Conservation (phyloP, 164 flowering plant genomes). For the Magnolia kwangsiensis region DNA sequence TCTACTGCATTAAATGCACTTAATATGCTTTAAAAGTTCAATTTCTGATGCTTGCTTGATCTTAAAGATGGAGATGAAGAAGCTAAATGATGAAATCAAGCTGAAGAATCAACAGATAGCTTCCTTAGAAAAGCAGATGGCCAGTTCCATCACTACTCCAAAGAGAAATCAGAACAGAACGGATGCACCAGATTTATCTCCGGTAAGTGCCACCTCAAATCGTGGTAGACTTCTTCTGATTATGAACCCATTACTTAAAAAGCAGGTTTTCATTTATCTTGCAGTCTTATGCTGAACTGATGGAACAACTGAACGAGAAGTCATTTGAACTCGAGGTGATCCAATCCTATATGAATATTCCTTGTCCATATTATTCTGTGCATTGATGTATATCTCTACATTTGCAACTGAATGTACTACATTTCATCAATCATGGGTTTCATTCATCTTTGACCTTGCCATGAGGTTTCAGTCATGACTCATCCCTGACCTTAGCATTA, state of each 20-base stretch:
- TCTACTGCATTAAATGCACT: neutral
- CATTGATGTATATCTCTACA: neutral
- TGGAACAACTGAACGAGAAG: constrained; percentile 82
- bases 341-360: constrained; percentile 5
- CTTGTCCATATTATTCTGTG: neutral
- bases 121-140: constrained; percentile 68
- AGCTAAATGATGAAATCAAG: constrained; percentile 64
- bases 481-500: no score
- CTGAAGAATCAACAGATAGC: constrained; percentile 69
- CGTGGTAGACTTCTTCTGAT: neutral
- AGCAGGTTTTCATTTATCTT: constrained; percentile 13
- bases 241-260: constrained; percentile 11
- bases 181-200: constrained; percentile 55
- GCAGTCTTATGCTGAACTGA: constrained; percentile 74
- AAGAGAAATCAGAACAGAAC: constrained; percentile 34
- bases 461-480: no score
- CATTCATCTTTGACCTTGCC: no score
- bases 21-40: neutral
- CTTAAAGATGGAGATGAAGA: constrained; percentile 64
- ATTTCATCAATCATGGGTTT: no score
- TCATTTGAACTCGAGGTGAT: constrained; percentile 97
- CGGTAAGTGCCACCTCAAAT: constrained; percentile 33
- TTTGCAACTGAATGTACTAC: neutral
- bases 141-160: constrained; percentile 39
- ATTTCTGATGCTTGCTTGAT: constrained; percentile 15